Conservation (phyloP, 164 flowering plant genomes). For the Houttuynia cordata region DNA sequence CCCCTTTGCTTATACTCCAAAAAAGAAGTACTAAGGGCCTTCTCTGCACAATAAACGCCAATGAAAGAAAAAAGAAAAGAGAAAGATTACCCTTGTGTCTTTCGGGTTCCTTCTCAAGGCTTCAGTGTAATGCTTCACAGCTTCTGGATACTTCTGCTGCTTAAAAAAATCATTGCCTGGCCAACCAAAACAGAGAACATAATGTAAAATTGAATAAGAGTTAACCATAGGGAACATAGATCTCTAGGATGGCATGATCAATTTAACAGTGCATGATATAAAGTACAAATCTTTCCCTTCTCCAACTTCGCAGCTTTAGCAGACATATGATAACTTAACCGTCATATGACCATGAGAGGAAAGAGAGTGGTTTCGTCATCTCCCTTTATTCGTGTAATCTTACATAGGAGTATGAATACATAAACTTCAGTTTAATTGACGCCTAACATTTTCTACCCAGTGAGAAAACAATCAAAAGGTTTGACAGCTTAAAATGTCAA, state of each 20-base stretch:
- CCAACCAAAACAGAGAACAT: neutral
- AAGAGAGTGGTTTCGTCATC: too few species aligned
- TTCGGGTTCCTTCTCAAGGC: slow-evolving; percentile 82
- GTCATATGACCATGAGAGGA: too few species aligned
- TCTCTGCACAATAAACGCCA: neutral
- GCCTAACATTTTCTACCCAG: too few species aligned
- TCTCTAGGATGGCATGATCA: neutral
- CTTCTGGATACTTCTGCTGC: slow-evolving; percentile 86
- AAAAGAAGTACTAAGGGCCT: neutral
- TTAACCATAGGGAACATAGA: neutral
- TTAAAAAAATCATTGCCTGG: slow-evolving; percentile 85
- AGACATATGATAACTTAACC: too few species aligned
- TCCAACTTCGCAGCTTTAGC: too few species aligned
- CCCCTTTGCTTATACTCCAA: neutral
- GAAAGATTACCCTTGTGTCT: slow-evolving; percentile 50
- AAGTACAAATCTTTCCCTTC: too few species aligned
- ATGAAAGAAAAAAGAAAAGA: neutral
- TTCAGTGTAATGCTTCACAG: slow-evolving; percentile 85
- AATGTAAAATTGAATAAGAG: neutral
- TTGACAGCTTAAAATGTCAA: too few species aligned
- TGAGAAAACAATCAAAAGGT: too few species aligned
- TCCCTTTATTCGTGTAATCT: too few species aligned
- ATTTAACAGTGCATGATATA: too few species aligned
- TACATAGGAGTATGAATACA: too few species aligned
- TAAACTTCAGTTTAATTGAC: too few species aligned